A percentile compares a stretch with the other conserved stretches of the same genome.
These are phyloP conservation scores for Verticillium albo-atrum DNA, from an alignment of 2,329 filamentous ascomycete genomes.

Conservation along the genomic window DNA sequence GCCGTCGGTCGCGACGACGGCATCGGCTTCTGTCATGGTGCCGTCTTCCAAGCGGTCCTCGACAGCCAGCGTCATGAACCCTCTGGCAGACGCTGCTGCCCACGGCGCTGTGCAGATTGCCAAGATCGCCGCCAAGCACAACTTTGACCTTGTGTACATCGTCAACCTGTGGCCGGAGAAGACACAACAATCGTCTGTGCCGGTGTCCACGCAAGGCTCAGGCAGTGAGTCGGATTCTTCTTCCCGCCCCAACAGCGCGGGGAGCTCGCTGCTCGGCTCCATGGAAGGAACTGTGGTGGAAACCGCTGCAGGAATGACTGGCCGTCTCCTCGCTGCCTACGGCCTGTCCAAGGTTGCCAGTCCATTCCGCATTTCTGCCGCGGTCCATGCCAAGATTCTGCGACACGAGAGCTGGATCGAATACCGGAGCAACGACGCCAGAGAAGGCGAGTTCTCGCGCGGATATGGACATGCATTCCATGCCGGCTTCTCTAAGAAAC, in stretches of 20 bases:
- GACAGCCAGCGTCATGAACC: not conserved
- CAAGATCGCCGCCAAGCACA: conserved; percentile 49
- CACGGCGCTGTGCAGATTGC: conserved; percentile 35
- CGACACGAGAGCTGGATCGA: conserved; percentile 48
- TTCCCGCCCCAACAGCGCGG: conserved; percentile 5
- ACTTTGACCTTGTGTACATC: conserved; percentile 56
- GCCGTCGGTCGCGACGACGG: not conserved
- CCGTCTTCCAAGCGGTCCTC: conserved; percentile 6
- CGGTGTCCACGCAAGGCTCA: conserved; percentile 1
- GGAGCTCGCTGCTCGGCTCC: conserved; percentile 4
- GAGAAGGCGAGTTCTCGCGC: conserved; percentile 39
- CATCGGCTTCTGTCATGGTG: not conserved
- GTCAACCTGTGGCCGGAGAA: conserved; percentile 51
- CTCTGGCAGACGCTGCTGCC: conserved; percentile 11
- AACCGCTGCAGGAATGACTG: conserved; percentile 28
- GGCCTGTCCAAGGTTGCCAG: conserved; percentile 45
- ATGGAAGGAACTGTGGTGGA: conserved; percentile 9
- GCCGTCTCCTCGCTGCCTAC: conserved; percentile 50
- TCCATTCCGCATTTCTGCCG: conserved; percentile 46
- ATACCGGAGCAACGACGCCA: conserved; percentile 39
- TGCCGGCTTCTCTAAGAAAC: conserved; percentile 23
- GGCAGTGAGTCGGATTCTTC: conserved; percentile 11
- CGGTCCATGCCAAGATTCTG: conserved; percentile 46
- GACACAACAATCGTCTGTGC: conserved; percentile 7
- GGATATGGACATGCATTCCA: conserved; percentile 52